Conservation (phyloP, 441 rosid genomes). For the Macaranga tanarius region DNA sequence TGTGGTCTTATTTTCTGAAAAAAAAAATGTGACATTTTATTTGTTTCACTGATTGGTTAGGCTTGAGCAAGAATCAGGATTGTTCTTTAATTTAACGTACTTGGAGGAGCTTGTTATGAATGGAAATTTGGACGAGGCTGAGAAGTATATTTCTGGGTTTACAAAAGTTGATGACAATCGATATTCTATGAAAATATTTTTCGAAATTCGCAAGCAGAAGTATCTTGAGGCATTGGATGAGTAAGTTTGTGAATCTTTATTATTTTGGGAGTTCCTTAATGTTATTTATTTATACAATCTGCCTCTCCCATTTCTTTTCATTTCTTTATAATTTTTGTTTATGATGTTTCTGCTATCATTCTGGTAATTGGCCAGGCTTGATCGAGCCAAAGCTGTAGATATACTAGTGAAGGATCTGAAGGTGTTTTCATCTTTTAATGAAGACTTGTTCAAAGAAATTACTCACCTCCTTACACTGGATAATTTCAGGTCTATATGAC, state of each 20-base stretch:
- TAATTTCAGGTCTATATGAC: constrained; percentile 43
- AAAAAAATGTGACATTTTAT: neutral
- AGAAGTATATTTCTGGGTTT: constrained; percentile 52
- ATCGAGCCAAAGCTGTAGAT: constrained; percentile 46
- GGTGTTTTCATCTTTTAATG: constrained; percentile 45
- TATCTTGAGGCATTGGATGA: constrained; percentile 55
- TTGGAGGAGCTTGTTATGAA: constrained; percentile 47
- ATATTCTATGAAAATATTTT: constrained; percentile 51
- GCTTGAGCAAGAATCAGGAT: constrained; percentile 59
- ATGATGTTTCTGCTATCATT: constrained; percentile 9
- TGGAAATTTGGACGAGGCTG: constrained; percentile 56
- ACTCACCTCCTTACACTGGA: constrained; percentile 50
- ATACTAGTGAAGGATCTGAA: constrained; percentile 53
- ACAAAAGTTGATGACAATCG: constrained; percentile 49
- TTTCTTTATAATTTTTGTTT: neutral
- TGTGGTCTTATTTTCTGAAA: neutral
- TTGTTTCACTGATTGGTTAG: constrained; percentile 28
- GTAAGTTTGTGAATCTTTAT: constrained; percentile 25
- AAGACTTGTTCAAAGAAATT: constrained; percentile 53
- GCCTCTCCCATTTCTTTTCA: neutral
- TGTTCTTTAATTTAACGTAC: constrained; percentile 45
- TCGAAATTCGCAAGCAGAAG: constrained; percentile 60
- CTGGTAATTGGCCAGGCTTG: constrained; percentile 35
- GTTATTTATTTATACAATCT: neutral
- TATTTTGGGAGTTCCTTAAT: neutral